Percentiles rank a stretch among this genome's conserved stretches.
phyloP scores from a whole-genome alignment of 2,329 filamentous ascomycete genomes.

The Pseudogymnoascus pannorum region DNA sequence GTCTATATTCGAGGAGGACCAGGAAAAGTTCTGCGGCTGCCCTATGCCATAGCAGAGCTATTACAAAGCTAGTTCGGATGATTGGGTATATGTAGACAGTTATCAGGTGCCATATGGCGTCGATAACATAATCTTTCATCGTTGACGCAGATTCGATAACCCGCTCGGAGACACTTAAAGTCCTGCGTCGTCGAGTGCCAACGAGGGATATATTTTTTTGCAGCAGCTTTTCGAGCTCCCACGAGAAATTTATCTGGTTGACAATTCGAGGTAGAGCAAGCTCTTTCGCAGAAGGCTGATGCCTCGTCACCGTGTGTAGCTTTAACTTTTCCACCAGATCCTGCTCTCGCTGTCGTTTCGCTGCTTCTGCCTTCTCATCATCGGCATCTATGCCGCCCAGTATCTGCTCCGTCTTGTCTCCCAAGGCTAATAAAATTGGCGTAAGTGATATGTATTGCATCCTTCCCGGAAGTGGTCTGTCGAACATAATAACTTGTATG shows the following conservation, averaged over 20 bases:
- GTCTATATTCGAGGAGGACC: conserved; percentile 74
- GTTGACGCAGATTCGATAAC: conserved; percentile 90
- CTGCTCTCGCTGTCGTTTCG: conserved; percentile 51
- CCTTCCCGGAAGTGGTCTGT: conserved; percentile 71
- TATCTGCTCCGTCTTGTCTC: conserved; percentile 52
- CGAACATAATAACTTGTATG: conserved; percentile 83
- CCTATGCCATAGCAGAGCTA: conserved; percentile 71
- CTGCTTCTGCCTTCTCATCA: conserved; percentile 58
- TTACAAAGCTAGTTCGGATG: conserved; percentile 64
- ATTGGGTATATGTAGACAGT: conserved; percentile 73
- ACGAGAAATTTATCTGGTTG: conserved; percentile 93
- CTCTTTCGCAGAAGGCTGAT: conserved; percentile 73
- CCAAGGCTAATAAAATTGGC: conserved; percentile 81
- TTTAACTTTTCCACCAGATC: conserved; percentile 78
- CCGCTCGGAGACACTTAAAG: conserved; percentile 85
- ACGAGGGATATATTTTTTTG: conserved; percentile 87
- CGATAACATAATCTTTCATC: conserved; percentile 66
- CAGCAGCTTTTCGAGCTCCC: conserved; percentile 76
- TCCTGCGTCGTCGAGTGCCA: conserved; percentile 71
- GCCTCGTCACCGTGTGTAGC: conserved; percentile 75
- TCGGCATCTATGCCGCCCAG: conserved; percentile 59
- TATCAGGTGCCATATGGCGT: conserved; percentile 63
- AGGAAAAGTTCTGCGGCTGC: conserved; percentile 74
- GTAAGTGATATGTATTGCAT: conserved; percentile 96
- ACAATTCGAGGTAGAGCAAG: conserved; percentile 72